Percentiles rank a stretch among this genome's conserved stretches.
phyloP scores from a whole-genome alignment of 352 stramenopile genomes.

The Phytophthora ramorum region DNA sequence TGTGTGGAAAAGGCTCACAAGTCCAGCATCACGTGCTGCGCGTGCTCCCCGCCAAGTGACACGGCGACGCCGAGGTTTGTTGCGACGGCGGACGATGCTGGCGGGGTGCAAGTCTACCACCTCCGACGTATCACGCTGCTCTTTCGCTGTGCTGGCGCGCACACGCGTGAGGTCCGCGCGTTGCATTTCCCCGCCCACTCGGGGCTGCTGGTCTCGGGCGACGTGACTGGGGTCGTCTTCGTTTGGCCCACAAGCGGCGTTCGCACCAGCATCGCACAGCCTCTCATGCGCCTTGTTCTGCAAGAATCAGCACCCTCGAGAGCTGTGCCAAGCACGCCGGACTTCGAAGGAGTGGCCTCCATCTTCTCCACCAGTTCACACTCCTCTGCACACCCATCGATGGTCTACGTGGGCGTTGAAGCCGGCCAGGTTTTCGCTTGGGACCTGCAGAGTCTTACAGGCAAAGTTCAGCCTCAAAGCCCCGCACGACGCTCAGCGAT shows the following conservation, averaged over 20 bases:
- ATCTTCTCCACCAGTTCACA: constrained; percentile 28
- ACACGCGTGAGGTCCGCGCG: constrained; percentile 54
- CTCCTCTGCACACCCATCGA: constrained; percentile 3
- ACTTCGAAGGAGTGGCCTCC: constrained; percentile 33
- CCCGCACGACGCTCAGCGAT: constrained; percentile 23
- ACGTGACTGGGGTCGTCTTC: constrained; percentile 47
- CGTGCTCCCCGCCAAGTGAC: constrained; percentile 47
- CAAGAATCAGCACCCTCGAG: constrained; percentile 11
- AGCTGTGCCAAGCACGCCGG: constrained; percentile 10
- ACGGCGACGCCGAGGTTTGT: constrained; percentile 39
- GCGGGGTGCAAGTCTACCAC: constrained; percentile 69
- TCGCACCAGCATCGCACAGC: constrained; percentile 16
- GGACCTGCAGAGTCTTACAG: constrained; percentile 11
- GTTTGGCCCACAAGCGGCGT: constrained; percentile 54
- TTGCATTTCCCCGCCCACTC: constrained; percentile 57
- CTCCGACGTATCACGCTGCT: constrained; percentile 64
- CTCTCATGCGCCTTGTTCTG: constrained; percentile 28
- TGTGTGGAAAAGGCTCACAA: constrained; percentile 69
- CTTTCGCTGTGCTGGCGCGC: constrained; percentile 54
- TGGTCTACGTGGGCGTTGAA: constrained; percentile 37
- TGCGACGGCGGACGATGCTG: constrained; percentile 63
- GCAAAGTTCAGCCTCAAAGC: constrained; percentile 4
- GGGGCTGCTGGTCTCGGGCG: constrained; percentile 53
- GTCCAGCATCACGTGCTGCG: constrained; percentile 61
- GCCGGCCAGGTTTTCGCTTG: constrained; percentile 33